phyloP scores from a whole-genome alignment of 176 grass and related monocot species.

The Musa beccarii region DNA sequence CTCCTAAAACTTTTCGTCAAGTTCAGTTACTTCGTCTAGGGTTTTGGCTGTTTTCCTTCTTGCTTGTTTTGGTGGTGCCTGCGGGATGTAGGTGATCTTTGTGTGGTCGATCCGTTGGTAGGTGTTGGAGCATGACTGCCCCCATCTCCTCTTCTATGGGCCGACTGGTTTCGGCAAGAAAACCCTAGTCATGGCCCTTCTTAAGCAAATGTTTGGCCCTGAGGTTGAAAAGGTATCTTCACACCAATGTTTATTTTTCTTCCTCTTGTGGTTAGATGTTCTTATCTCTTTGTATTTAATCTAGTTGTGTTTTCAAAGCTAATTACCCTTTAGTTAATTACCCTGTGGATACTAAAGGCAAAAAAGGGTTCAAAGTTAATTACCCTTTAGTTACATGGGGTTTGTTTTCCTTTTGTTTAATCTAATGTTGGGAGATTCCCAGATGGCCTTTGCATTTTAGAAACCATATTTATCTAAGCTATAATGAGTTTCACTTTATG shows the following conservation, averaged over 20 bases:
- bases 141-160: slow-evolving; percentile 92
- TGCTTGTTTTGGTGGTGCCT: not conserved
- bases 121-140: slow-evolving; percentile 94
- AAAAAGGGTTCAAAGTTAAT: slow-evolving; percentile 84
- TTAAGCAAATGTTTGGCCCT: slow-evolving; percentile 89
- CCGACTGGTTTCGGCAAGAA: slow-evolving; percentile 87
- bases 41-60: not conserved
- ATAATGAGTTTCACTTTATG: no score
- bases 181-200: slow-evolving; percentile 93
- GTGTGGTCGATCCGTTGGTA: slow-evolving; percentile 4
- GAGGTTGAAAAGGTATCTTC: slow-evolving; percentile 52
- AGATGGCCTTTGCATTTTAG: no score
- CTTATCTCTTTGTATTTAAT: not conserved
- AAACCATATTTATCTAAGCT: no score
- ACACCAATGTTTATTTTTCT: not conserved
- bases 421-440: no score
- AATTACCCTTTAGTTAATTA: no score
- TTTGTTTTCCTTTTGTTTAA: not conserved
- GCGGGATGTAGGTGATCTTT: not conserved
- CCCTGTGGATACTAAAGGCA: slow-evolving; percentile 87
- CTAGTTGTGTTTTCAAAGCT: slow-evolving; percentile 16
- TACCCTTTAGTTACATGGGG: not conserved
- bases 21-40: slow-evolving; percentile 32
- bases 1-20: not conserved
- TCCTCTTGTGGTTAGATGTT: not conserved